Evolutionary conservation across 2,329 filamentous ascomycete species (phyloP).

Genomic region (Colletotrichum sp.): DNA sequence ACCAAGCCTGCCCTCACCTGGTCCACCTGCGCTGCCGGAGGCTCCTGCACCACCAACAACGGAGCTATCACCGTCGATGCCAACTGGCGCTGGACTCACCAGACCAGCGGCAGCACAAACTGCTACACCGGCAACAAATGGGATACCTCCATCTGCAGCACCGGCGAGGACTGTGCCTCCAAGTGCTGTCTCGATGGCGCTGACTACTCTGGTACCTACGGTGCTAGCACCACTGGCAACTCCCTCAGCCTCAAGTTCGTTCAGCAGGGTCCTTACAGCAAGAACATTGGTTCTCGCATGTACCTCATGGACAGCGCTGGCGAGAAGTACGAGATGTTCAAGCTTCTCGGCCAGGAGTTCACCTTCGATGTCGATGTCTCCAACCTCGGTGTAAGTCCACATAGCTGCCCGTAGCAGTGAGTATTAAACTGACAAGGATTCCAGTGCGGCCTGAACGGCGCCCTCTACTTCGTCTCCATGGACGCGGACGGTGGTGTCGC

Average conservation of each 20-base stretch:
- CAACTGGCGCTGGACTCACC: constrained; percentile 68
- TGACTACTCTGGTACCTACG: constrained; percentile 57
- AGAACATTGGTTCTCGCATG: constrained; percentile 60
- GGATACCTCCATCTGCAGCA: constrained; percentile 45
- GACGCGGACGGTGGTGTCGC: constrained; percentile 59
- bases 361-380: constrained; percentile 77
- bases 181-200: constrained; percentile 61
- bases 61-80: constrained; percentile 61
- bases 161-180: constrained; percentile 47
- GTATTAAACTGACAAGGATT: neutral
- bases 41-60: constrained; percentile 53
- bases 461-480: constrained; percentile 71
- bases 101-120: constrained; percentile 50
- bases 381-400: constrained; percentile 42
- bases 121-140: constrained; percentile 61
- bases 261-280: constrained; percentile 52
- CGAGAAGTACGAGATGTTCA: constrained; percentile 53
- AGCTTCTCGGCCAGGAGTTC: constrained; percentile 66
- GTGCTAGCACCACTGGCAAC: constrained; percentile 56
- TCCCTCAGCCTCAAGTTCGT: constrained; percentile 62
- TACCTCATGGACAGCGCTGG: constrained; percentile 69
- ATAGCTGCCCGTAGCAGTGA: neutral
- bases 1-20: constrained; percentile 59
- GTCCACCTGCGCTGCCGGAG: constrained; percentile 55
- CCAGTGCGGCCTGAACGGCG: constrained; percentile 74